Evolutionary conservation across 306 rosid species (phyloP).

Genomic region (Erythrophleum fordii): DNA sequence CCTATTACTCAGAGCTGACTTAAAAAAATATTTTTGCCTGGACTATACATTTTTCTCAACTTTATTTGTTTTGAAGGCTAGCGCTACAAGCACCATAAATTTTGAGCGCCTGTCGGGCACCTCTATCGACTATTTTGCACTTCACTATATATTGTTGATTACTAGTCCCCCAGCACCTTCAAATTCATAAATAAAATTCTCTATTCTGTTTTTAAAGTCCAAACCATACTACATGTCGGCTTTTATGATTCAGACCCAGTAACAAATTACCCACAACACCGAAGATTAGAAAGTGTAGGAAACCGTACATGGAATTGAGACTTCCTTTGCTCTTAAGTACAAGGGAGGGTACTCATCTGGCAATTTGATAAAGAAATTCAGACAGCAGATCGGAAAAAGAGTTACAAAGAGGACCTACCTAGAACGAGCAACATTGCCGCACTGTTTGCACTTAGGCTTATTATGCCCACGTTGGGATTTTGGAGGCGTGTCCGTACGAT

Average conservation of each 20-base stretch:
- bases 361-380: slow-evolving; percentile 7
- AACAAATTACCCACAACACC: too few species aligned
- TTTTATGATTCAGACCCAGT: background rate
- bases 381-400: background rate
- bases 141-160: background rate
- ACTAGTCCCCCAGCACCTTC: background rate
- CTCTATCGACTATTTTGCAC: background rate
- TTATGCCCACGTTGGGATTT: slow-evolving; percentile 59
- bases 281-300: background rate
- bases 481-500: slow-evolving; percentile 34
- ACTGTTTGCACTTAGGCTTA: slow-evolving; percentile 61
- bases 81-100: background rate
- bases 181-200: background rate
- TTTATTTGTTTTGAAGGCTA: slow-evolving; percentile 1
- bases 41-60: background rate
- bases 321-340: background rate
- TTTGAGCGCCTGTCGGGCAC: background rate
- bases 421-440: slow-evolving; percentile 91
- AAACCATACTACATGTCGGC: background rate
- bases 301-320: background rate
- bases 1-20: background rate
- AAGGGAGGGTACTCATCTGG: background rate
- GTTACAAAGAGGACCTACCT: slow-evolving; percentile 44
- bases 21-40: background rate
- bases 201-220: background rate